Percentiles rank a stretch among this genome's conserved stretches.
These are phyloP conservation scores for Yamadazyma phyllophila DNA, from an alignment of 805 yeast species.

Conservation along the genomic window DNA sequence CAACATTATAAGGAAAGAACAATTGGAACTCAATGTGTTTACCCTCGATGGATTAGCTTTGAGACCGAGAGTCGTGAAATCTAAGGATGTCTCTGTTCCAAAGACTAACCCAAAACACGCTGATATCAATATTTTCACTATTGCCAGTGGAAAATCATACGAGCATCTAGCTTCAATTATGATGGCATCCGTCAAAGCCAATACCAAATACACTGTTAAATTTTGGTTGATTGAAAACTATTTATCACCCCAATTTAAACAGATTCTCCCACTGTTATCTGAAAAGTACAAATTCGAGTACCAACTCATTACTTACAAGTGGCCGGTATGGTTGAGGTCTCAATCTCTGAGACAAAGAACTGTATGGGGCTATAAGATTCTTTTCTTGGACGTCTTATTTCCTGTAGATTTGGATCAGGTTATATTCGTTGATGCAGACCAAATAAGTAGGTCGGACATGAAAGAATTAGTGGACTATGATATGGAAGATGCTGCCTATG, in stretches of 20 bases:
- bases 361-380: constrained; percentile 84
- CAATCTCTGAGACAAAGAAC: constrained; percentile 78
- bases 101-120: neutral
- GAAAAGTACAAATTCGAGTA: constrained; percentile 60
- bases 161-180: constrained; percentile 74
- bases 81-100: neutral
- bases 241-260: constrained; percentile 66
- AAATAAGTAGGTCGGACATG: constrained; percentile 73
- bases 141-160: constrained; percentile 79
- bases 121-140: constrained; percentile 68
- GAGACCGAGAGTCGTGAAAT: constrained; percentile 43
- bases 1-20: constrained; percentile 22
- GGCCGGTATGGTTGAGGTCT: constrained; percentile 88
- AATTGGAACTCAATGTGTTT: constrained; percentile 32
- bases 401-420: constrained; percentile 75
- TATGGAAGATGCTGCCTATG: constrained; percentile 80
- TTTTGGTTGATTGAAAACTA: constrained; percentile 87
- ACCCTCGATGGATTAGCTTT: constrained; percentile 47
- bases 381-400: constrained; percentile 83
- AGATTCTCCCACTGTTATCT: constrained; percentile 59
- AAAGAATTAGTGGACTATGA: constrained; percentile 66
- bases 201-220: constrained; percentile 58
- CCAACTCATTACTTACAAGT: constrained; percentile 78
- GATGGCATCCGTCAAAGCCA: constrained; percentile 75
- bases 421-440: constrained; percentile 85